Base-by-base conservation (phyloP, 1,284 basidiomycete genomes). In the Ceratobasidium theobromae region DNA sequence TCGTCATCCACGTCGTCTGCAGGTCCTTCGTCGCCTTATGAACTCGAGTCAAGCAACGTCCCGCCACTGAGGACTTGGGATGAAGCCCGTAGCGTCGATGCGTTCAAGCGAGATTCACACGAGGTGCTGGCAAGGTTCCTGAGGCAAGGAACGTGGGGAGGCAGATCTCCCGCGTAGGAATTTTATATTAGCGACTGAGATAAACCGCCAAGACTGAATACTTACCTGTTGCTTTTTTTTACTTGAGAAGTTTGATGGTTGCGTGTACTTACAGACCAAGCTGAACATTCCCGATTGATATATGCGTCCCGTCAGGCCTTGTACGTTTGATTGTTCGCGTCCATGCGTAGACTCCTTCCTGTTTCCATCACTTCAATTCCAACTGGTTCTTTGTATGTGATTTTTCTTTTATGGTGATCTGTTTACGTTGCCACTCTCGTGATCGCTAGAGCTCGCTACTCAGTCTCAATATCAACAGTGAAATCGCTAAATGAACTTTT, bases 81-180 rank as follows among this genome's bases (percentile, higher is more conserved):
- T 72, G 88, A 90, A 18, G 85, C 87, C 11, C 83, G 89, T 21
- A 86, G 86, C 48, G 86, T 93, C 5, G 90, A 93, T 65, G 71
- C 87, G 40, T 91, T 93, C 76, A 93, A 91, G 75, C 84, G 84
- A 65, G 86, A 87, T 21, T 91, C 90, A 1, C 91, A 94, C 73
- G 87, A 93, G 72, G 89, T 91, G 14, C 79, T 93, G 40, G 83
- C 86, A 6, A 80, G 87, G 41, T 93, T 93, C 76, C 77, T 93
- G 78, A 85, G 83, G 71, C 86, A 87, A 80, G 85, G 86, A 32
- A 83, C 86, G 62, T 87, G 84, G 81, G 85, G 86, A 65, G 83
- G 62, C 6, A 11, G n/a, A 3, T 53, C 51, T 25, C 14, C 45
- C n/a, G n/a, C n/a, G n/a, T 23, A 5, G 23, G 35, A 52, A 51